A percentile compares a stretch with the other conserved stretches of the same genome.
Evolutionary conservation across 2,329 filamentous ascomycete genomes (phyloP).

Genomic region (Hysterium pulicare): DNA sequence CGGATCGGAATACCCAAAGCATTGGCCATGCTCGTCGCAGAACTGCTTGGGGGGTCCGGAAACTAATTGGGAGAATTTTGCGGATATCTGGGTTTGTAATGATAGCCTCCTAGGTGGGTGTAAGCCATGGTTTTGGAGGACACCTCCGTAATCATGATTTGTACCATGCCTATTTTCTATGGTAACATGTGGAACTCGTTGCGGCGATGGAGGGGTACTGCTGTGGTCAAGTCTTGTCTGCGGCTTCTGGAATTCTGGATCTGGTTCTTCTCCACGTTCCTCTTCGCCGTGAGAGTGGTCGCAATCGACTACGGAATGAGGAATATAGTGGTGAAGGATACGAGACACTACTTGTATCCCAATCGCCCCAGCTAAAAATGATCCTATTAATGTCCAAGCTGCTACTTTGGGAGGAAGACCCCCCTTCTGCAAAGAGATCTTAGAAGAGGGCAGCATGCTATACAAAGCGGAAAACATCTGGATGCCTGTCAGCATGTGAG

Average conservation of each 20-base stretch:
- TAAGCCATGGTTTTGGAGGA: too few relatives aligned
- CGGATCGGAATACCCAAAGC: conserved; percentile 59
- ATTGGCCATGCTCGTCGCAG: conserved; percentile 58
- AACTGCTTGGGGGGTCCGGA: conserved; percentile 46
- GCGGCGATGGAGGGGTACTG: background rate
- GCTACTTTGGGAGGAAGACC: conserved; percentile 65
- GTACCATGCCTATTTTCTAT: conserved; percentile 11
- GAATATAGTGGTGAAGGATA: conserved; percentile 68
- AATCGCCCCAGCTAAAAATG: conserved; percentile 68
- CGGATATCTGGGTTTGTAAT: conserved; percentile 39
- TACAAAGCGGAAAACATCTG: conserved; percentile 89
- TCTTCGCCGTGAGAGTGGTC: conserved; percentile 66
- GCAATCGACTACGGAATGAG: conserved; percentile 77
- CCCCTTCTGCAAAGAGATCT: conserved; percentile 68
- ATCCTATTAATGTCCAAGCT: conserved; percentile 64
- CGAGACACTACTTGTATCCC: conserved; percentile 73
- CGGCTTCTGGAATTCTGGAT: conserved; percentile 1
- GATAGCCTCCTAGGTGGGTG: conserved; percentile 39
- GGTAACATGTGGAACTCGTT: background rate
- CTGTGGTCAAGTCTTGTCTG: too few relatives aligned
- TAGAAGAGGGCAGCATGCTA: conserved; percentile 87
- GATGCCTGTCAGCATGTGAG: conserved; percentile 11
- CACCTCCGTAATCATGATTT: background rate
- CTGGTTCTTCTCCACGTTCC: conserved; percentile 24
- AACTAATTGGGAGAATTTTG: conserved; percentile 49